phyloP scores from a whole-genome alignment of 2,329 filamentous ascomycete genomes.

The Zymoseptoria pseudotritici region DNA sequence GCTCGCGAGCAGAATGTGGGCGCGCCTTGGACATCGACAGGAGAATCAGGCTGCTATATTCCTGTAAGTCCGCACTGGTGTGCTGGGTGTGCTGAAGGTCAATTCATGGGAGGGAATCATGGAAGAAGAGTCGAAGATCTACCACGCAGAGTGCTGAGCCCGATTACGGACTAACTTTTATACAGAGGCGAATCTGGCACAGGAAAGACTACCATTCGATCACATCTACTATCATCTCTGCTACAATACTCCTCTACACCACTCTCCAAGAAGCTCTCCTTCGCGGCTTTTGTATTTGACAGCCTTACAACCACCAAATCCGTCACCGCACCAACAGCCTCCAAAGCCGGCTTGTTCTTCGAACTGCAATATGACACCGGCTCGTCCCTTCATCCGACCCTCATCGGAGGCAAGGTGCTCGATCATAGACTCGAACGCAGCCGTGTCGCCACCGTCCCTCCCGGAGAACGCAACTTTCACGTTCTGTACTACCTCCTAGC shows the following conservation, averaged over 20 bases:
- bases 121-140: neutral
- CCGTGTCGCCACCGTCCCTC: slow-evolving; percentile 83
- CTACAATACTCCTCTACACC: slow-evolving; percentile 88
- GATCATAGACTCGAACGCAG: slow-evolving; percentile 90
- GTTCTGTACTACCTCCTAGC: slow-evolving; percentile 90
- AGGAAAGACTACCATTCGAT: slow-evolving; percentile 89
- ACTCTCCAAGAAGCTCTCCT: slow-evolving; percentile 83
- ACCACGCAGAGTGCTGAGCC: neutral
- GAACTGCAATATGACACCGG: slow-evolving; percentile 95
- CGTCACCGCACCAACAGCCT: slow-evolving; percentile 87
- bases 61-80: slow-evolving; percentile 56
- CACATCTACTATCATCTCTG: slow-evolving; percentile 77
- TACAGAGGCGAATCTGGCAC: slow-evolving; percentile 86
- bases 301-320: slow-evolving; percentile 95
- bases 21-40: slow-evolving; percentile 74
- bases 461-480: slow-evolving; percentile 94
- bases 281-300: slow-evolving; percentile 92
- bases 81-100: neutral
- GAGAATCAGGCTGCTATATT: slow-evolving; percentile 94
- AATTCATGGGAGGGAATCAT: neutral
- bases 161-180: slow-evolving; percentile 9
- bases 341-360: slow-evolving; percentile 90
- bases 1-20: slow-evolving; percentile 76
- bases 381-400: slow-evolving; percentile 70
- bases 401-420: slow-evolving; percentile 89